Conservation (phyloP, 192 early-diverging fungal genomes). For the Coemansia erecta region DNA sequence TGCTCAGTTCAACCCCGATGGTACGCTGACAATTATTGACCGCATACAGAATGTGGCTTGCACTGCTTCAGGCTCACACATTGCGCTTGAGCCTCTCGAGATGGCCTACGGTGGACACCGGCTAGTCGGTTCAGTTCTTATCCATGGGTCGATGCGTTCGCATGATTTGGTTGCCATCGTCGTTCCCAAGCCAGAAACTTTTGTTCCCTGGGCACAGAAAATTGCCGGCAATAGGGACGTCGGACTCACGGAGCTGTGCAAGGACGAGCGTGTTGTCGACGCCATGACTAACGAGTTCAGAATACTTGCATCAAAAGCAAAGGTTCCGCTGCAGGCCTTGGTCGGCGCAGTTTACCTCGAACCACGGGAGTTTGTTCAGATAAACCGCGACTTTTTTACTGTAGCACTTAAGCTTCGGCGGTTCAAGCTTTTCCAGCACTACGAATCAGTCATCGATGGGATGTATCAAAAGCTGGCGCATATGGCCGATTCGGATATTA, state of each 20-base stretch:
- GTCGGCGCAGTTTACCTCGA: neutral
- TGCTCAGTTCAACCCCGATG: too few relatives aligned
- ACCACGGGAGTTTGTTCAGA: neutral
- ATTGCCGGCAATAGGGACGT: conserved; percentile 25
- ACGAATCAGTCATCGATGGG: too few relatives aligned
- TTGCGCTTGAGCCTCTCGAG: conserved; percentile 88
- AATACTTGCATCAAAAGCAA: neutral
- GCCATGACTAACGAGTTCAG: neutral
- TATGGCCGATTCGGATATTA: too few relatives aligned
- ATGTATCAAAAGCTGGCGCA: too few relatives aligned
- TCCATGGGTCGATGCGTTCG: conserved; percentile 56
- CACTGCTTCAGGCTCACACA: conserved; percentile 74
- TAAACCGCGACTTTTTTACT: neutral
- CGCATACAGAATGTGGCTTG: conserved; percentile 73
- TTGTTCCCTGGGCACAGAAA: too few relatives aligned
- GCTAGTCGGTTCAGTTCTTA: conserved; percentile 56
- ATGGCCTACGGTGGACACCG: too few relatives aligned
- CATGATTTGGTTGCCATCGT: conserved; percentile 50
- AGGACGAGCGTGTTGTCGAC: neutral
- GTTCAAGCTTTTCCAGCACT: too few relatives aligned
- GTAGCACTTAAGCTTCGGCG: neutral
- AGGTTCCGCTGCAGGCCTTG: neutral
- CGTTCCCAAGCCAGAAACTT: conserved; percentile 58
- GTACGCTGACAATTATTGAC: conserved; percentile 68
- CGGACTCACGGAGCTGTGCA: neutral